Evolutionary conservation across 345 rosid species (phyloP).

Genomic region (Trapa bicornis): DNA sequence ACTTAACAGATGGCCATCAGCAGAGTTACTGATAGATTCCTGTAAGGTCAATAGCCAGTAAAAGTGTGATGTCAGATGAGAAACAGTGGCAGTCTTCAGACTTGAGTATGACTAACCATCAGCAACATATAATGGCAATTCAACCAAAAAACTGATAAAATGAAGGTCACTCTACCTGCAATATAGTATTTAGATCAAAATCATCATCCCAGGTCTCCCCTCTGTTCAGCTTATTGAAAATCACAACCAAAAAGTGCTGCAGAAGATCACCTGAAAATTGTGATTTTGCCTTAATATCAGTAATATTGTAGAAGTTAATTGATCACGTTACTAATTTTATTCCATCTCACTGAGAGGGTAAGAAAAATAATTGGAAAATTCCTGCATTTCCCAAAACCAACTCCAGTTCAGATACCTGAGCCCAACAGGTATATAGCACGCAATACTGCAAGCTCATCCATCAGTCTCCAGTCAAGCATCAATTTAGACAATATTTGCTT

Average conservation of each 20-base stretch:
- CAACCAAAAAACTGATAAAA: background rate
- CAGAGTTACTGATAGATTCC: slow-evolving; percentile 93
- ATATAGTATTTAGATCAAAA: slow-evolving; percentile 73
- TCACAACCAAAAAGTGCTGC: slow-evolving; percentile 79
- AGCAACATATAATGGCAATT: background rate
- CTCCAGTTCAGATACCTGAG: slow-evolving; percentile 39
- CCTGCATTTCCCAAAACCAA: background rate
- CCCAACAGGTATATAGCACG: slow-evolving; percentile 96
- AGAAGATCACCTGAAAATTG: slow-evolving; percentile 69
- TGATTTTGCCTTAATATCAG: background rate
- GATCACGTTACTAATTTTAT: background rate
- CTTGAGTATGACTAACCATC: background rate
- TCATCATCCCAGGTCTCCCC: slow-evolving; percentile 92
- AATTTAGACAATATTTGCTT: slow-evolving; percentile 62
- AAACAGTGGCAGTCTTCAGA: background rate
- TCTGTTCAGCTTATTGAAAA: slow-evolving; percentile 67
- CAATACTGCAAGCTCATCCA: slow-evolving; percentile 92
- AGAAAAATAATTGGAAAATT: background rate
- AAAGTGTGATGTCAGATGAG: background rate
- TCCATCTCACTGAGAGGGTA: background rate
- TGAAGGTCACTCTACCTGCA: slow-evolving; percentile 49
- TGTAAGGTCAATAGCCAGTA: slow-evolving; percentile 15
- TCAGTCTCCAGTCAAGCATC: slow-evolving; percentile 88
- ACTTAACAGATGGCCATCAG: slow-evolving; percentile 70
- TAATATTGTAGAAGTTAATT: background rate